These are phyloP conservation scores for Bipolaris oryzae DNA, from an alignment of 2,329 filamentous ascomycete species.

Conservation along the genomic window DNA sequence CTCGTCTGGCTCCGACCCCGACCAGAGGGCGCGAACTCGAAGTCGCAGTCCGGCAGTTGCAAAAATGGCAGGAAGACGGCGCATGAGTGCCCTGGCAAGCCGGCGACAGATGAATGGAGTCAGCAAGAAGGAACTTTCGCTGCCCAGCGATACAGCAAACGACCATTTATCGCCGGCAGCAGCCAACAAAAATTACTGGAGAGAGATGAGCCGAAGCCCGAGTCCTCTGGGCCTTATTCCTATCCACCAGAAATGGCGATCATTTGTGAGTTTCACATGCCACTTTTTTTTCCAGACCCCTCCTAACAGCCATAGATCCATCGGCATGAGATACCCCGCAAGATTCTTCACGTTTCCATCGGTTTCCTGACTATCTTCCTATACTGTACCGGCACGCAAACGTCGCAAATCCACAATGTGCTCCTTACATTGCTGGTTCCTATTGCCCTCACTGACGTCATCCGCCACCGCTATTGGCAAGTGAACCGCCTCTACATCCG, in stretches of 20 bases:
- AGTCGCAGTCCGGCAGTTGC: slow-evolving; percentile 70
- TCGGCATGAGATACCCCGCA: slow-evolving; percentile 95
- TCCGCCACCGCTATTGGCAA: slow-evolving; percentile 79
- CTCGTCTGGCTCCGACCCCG: slow-evolving; percentile 60
- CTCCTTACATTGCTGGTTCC: slow-evolving; percentile 82
- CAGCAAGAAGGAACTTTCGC: slow-evolving; percentile 49
- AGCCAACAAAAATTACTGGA: slow-evolving; percentile 75
- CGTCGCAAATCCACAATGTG: slow-evolving; percentile 78
- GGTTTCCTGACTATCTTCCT: slow-evolving; percentile 90
- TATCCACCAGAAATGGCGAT: slow-evolving; percentile 89
- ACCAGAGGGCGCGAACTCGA: slow-evolving; percentile 68
- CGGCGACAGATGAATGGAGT: slow-evolving; percentile 48
- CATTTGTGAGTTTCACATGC: slow-evolving; percentile 65
- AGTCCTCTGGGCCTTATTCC: slow-evolving; percentile 93
- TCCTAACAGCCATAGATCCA: slow-evolving; percentile 60
- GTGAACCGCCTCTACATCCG: slow-evolving; percentile 89
- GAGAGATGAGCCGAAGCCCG: slow-evolving; percentile 87
- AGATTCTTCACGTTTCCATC: slow-evolving; percentile 92
- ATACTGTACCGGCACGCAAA: slow-evolving; percentile 80
- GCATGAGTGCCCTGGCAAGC: slow-evolving; percentile 60
- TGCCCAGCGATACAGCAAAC: slow-evolving; percentile 58
- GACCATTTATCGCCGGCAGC: slow-evolving; percentile 72
- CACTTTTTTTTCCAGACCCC: neutral
- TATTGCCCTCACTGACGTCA: slow-evolving; percentile 78
- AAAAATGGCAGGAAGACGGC: slow-evolving; percentile 46